phyloP scores from a whole-genome alignment of 192 early-diverging fungal species.

The Pilaira anomala region DNA sequence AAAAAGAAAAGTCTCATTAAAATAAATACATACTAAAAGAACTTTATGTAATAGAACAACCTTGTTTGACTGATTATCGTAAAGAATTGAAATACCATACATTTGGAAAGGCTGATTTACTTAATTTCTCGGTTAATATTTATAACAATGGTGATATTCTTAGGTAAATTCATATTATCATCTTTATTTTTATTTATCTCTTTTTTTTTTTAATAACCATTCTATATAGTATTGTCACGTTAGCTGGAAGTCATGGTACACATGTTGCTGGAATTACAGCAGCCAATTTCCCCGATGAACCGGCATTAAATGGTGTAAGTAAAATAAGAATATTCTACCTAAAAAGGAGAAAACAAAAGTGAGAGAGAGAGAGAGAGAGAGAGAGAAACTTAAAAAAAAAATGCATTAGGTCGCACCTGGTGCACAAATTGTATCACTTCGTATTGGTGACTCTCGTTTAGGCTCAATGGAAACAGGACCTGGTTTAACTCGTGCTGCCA shows the following conservation, averaged over 20 bases:
- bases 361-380: too few relatives aligned
- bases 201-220: conserved; percentile 1
- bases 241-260: conserved; percentile 83
- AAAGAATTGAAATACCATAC: conserved; percentile 67
- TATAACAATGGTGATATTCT: conserved; percentile 78
- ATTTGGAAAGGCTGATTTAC: conserved; percentile 73
- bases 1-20: not conserved
- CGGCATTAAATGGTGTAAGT: conserved; percentile 75
- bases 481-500: conserved; percentile 78
- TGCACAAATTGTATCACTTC: conserved; percentile 89
- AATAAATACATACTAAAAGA: conserved; percentile 3
- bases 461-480: conserved; percentile 80
- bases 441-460: conserved; percentile 77
- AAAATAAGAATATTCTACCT: too few relatives aligned
- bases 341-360: too few relatives aligned
- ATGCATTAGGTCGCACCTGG: conserved; percentile 79
- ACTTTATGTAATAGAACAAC: conserved; percentile 34
- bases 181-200: not conserved
- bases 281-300: conserved; percentile 84
- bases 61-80: conserved; percentile 70
- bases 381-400: too few relatives aligned
- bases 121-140: conserved; percentile 91
- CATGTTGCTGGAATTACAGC: conserved; percentile 95
- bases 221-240: conserved; percentile 70
- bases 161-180: conserved; percentile 33